Evolutionary conservation across 345 rosid species (phyloP).

Genomic region (Toxicodendron radicans): DNA sequence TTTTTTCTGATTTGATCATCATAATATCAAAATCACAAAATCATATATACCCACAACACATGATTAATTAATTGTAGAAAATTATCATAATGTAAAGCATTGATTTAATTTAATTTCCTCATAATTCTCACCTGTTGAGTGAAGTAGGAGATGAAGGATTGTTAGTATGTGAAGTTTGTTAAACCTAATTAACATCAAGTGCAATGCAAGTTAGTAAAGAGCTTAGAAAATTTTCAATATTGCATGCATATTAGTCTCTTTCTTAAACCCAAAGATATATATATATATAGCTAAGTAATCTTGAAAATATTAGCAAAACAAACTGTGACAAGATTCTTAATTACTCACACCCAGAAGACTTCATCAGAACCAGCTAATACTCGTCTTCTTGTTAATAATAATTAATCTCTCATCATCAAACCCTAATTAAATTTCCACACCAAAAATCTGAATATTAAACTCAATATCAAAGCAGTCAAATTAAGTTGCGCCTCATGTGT

Average conservation of each 20-base stretch:
- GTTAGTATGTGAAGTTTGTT: slow-evolving; percentile 1
- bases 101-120: not conserved
- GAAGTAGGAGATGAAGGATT: not conserved
- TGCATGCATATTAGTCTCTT: slow-evolving; percentile 21
- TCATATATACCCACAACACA: not conserved
- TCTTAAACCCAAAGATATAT: slow-evolving; percentile 11
- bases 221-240: not conserved
- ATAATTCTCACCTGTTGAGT: slow-evolving; percentile 1
- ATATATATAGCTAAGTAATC: not conserved
- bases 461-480: slow-evolving; percentile 27
- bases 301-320: slow-evolving; percentile 6
- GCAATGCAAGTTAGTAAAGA: not conserved
- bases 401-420: slow-evolving; percentile 23
- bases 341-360: slow-evolving; percentile 1
- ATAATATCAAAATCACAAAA: slow-evolving; percentile 9
- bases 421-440: slow-evolving; percentile 31
- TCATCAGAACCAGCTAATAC: slow-evolving; percentile 4
- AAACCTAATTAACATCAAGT: slow-evolving; percentile 20
- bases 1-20: not conserved
- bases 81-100: not conserved
- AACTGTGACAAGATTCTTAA: slow-evolving; percentile 1
- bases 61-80: not conserved
- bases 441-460: slow-evolving; percentile 23
- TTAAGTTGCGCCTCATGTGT: slow-evolving; percentile 6
- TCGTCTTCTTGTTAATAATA: not conserved